Evolutionary conservation across 495 filamentous ascomycete species (phyloP), one percentile per base, ranked within the genome.

Genomic region (Letharia columbiana): DNA sequence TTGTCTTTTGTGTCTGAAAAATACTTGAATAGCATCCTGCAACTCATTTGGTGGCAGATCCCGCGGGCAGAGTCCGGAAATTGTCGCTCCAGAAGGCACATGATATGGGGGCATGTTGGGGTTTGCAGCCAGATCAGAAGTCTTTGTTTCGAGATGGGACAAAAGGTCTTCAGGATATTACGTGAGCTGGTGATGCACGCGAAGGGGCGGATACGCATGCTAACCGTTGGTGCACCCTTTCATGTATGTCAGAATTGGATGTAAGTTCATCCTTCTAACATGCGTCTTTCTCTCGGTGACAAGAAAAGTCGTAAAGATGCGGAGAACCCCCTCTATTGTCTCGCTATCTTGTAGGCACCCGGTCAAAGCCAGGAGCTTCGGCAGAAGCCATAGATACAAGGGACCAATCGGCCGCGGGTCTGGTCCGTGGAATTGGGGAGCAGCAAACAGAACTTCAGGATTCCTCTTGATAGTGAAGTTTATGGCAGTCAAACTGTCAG

Each of bases 331-430:
- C 35, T 67, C 60, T 45, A 64, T 66, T 15, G 73, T 56, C 35
- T 23, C 63, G 28, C 44, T 44, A 57, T 70, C 68, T 33, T 67
- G 52, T 5, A 54, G 61, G 31, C 73, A 71, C 3, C 82, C 85
- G 28, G 89, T 74, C 64, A 89, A 73, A 59, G 73, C 74, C 54
- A 89, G 71, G 49, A 91, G 66, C 70, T 82, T 83, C 18, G 87
- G 85, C 28, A 90, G 73, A 9, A 98, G 77, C 90, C 91, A 94
- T n/a, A 90, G 72, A 77, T 87, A 90, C 33, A 96, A 78, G 17
- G 89, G 90, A 35, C 39, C 78, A 71, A 66, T 77, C 78, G 42
- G 63, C 69, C 41, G 13, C 31, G 62, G 66, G 49, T 70, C 39
- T 28, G 13, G 20, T 39, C 50, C 44, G 44, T 71, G 70, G 2